Evolutionary conservation across 176 grass and related monocot species (phyloP).

Genomic region (Phyllostachys edulis): DNA sequence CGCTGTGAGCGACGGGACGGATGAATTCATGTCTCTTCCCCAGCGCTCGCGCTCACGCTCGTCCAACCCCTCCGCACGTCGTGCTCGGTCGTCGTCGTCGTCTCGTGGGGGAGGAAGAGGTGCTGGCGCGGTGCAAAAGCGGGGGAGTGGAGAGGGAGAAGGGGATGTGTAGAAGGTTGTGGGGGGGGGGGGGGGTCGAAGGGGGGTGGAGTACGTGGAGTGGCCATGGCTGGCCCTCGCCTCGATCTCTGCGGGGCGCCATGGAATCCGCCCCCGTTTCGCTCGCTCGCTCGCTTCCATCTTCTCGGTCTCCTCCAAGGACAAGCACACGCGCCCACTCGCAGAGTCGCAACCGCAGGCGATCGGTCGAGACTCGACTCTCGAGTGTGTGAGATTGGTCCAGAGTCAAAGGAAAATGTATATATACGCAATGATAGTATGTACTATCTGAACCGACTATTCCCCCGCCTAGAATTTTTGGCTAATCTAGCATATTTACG

Average conservation of each 20-base stretch:
- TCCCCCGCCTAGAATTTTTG: too few species aligned
- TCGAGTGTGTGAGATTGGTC: too few species aligned
- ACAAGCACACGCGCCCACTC: background rate
- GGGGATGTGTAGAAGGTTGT: slow-evolving; percentile 32
- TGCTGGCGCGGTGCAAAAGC: slow-evolving; percentile 40
- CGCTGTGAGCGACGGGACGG: background rate
- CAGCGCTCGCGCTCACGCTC: background rate
- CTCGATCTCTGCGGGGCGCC: slow-evolving; percentile 62
- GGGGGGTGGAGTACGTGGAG: slow-evolving; percentile 39
- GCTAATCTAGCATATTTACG: too few species aligned
- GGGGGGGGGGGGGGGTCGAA: background rate
- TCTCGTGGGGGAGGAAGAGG: background rate
- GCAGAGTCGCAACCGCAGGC: background rate
- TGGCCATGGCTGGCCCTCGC: slow-evolving; percentile 34
- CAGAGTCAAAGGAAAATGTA: too few species aligned
- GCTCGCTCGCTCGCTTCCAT: slow-evolving; percentile 5
- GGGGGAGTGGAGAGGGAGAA: slow-evolving; percentile 37
- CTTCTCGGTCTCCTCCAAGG: background rate
- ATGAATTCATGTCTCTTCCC: slow-evolving; percentile 25
- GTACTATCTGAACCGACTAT: too few species aligned
- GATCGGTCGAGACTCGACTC: background rate
- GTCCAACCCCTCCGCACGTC: background rate
- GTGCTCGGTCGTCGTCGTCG: background rate
- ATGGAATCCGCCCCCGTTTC: slow-evolving; percentile 33
- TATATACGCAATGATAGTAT: too few species aligned